Base-by-base conservation (phyloP, 148 eudicot species). In the Spergularia marina region DNA sequence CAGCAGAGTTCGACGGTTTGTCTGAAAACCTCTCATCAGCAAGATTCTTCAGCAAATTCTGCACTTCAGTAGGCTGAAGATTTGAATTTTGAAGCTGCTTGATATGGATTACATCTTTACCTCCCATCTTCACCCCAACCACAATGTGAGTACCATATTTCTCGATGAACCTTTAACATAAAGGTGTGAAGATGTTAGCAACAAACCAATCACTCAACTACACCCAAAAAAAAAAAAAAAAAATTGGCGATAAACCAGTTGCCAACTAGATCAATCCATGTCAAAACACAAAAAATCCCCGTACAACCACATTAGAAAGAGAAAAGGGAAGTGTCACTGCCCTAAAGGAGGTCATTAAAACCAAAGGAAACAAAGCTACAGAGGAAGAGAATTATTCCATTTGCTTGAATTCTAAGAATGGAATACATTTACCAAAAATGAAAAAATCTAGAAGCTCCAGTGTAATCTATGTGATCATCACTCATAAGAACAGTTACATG, bases 101-200 rank as follows among this genome's bases (percentile, higher is more conserved):
- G 58, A 95, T 73, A 74, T 95, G 91, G 74, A 95, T 82, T 64
- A 89, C 97, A 88, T 95, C 97, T 82, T 95, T 95, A 62, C 98
- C 98, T 67, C 98, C 98, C 85, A 94, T 94, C 85, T 89, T 94
- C 77, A 91, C 91, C 82, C 98, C 98, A 73, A 89, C 90, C 74
- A 95, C 82, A 58, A 95, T 75, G 84, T 95, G 99, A 47, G 99
- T 92, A 68, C 99, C 99, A 78, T 86, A 92, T 67, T 88, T 92
- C 6, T 90, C 96, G 74, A 95, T 95, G 76, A 95, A 95, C 90
- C 99, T 95, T 96, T 67, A 75, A 84, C 23, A 73, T 11, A 56
- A 62, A 21, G 62, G 14, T 44, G 20, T 51, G 64, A 14, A 77
- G 69, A 61, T 39, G 41, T 34, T 12, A 65, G 17, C 6, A 60